Base-by-base conservation (phyloP, 192 early-diverging fungal genomes). In the Podila horticola region DNA sequence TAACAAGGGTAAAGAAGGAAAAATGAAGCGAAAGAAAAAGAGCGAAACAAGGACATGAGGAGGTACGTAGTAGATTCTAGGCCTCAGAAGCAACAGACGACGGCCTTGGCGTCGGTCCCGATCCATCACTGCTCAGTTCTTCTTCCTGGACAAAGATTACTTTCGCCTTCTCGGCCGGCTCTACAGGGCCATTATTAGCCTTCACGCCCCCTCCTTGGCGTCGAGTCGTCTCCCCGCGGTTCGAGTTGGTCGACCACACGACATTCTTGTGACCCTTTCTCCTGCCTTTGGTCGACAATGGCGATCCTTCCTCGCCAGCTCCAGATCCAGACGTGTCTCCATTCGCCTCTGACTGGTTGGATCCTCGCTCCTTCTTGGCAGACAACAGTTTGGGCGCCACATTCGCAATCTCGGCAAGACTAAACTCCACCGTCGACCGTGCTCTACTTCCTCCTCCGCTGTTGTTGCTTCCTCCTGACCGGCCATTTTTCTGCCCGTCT, bases 341-440 rank as follows among this genome's bases (percentile, higher is more conserved):
- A 26, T 55, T n/a, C 6, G 24, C 52, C 20, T 55, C 20, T 2
- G 52, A 55, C 22, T 26, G n/a, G 24, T 55, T 55, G 3, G 36
- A 55, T 4, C 59, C 64, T 24, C 59, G 66, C 9, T 68, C 62
- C 1, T 72, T 72, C 3, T 2, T 38, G 28, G 59, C 24, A 1
- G 61, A 48, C 22, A 79, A 51, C 12, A 72, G 58, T 22, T 79
- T 71, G 7, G 75, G 75, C 12, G 70, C 66, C 7, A 50, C 70
- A 49, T 64, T 79, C 5, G 77, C 77, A 73, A 81, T 81, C 4
- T 81, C 77, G 5, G 71, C 77, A 22, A 81, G 31, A 26, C 71
- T 73, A 61, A 81, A 73, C 36, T 81, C 71, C 4, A 81, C 77
- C 26, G 71, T 48, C 4, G 77, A 71, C 7, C 77, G 70, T 7